Base-by-base conservation (phyloP, 768 basidiomycete species). In the Lactarius sanguifluus region DNA sequence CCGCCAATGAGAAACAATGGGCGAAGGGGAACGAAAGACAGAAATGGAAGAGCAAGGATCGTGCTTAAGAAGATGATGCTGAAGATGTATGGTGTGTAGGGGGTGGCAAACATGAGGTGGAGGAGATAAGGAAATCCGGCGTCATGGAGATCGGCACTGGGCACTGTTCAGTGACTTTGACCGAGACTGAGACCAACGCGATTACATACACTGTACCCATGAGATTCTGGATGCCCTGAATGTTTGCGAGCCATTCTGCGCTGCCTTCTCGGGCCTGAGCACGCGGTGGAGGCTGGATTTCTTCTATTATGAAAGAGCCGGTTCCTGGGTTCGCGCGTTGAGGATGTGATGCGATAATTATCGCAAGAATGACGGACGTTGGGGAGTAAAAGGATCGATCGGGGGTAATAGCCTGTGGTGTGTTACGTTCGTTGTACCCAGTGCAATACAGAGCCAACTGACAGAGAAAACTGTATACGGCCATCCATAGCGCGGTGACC, bases 211-310 rank as follows among this genome's bases (percentile, higher is more conserved):
- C 78, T 8, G 83, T 77, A 7, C 92, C 93, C 93, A 96, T 95
- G 36, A 96, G 83, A 70, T 96, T 96, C 74, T 96, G 94, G 34
- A 96, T 90, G 1, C 83, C 93, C 76, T 95, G 93, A 3, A 96
- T 78, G 69, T 95, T 96, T 18, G 90, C 89, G 67, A 90, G 88
- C 88, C 92, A 95, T 65, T 91, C 89, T 0, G 87, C 82, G 13
- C 86, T 84, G 4, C 87, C 89, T 71, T 93, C 90, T 3, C 82
- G 72, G 1, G 80, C 72, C 23, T 78, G 76, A 18, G 78, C 73
- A 10, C 77, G 77, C 0, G 75, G 74, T 2, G 80, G 74, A 2
- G 80, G 75, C 0, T 77, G 73, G 8, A 73, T 65, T 28, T 59
- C 57, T 18, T 67, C 57, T 3, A 65, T 62, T 45, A 57, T 59